Conservation (phyloP, 2,329 filamentous ascomycete genomes). For the Ramularia endophylla region DNA sequence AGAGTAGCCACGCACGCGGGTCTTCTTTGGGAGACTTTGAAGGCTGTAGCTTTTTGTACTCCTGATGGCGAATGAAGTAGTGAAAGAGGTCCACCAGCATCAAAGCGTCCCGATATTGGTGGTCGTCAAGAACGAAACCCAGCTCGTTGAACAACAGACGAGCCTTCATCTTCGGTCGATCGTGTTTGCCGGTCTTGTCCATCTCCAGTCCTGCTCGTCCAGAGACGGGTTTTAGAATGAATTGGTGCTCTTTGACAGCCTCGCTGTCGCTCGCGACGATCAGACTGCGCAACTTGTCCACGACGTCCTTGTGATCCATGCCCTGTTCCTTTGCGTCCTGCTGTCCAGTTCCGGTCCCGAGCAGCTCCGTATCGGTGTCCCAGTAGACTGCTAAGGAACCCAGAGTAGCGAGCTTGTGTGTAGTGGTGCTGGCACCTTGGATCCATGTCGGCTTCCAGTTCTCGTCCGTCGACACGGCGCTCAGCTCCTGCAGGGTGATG, state of each 20-base stretch:
- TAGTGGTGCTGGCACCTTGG: conserved; percentile 73
- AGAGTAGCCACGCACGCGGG: conserved; percentile 84
- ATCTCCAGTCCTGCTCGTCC: conserved; percentile 92
- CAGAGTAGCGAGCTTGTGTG: conserved; percentile 89
- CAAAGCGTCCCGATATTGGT: conserved; percentile 92
- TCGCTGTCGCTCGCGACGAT: conserved; percentile 64
- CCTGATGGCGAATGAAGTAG: conserved; percentile 95
- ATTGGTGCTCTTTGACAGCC: conserved; percentile 64
- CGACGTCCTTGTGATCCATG: conserved; percentile 68
- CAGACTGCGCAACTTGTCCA: conserved; percentile 69
- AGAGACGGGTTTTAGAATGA: conserved; percentile 91
- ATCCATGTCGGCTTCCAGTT: conserved; percentile 97
- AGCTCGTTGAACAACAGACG: conserved; percentile 94
- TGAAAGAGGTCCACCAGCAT: conserved; percentile 99
- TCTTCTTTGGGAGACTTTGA: conserved; percentile 83
- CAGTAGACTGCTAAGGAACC: conserved; percentile 92
- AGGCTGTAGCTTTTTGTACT: conserved; percentile 89
- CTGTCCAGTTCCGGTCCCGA: conserved; percentile 74
- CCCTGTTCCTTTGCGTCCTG: conserved; percentile 54
- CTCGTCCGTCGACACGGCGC: conserved; percentile 89
- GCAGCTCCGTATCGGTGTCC: conserved; percentile 86
- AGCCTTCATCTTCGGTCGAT: conserved; percentile 81
- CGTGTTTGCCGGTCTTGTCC: conserved; percentile 79
- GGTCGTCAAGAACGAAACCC: conserved; percentile 92
- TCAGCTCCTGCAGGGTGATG: conserved; percentile 90